Percentiles rank a stretch among this genome's conserved stretches.
phyloP scores from a whole-genome alignment of 129 eudicot species.

The Escallonia rubra region DNA sequence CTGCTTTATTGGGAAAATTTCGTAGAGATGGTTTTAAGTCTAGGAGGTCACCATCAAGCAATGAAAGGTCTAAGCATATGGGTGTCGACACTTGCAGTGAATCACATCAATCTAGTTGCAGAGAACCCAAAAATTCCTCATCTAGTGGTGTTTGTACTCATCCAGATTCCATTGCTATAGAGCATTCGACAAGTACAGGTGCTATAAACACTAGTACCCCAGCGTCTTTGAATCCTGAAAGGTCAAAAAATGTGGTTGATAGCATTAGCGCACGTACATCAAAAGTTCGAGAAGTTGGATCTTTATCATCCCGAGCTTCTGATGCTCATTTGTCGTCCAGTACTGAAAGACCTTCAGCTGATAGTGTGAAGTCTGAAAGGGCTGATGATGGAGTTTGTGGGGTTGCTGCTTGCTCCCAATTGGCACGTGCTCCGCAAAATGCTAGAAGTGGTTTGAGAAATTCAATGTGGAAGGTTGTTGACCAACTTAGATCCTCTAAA shows the following conservation, averaged over 20 bases:
- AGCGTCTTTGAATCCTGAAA: slow-evolving; percentile 13
- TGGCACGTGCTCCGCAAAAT: slow-evolving; percentile 18
- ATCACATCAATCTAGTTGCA: slow-evolving; percentile 11
- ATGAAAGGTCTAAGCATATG: slow-evolving; percentile 12
- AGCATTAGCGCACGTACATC: slow-evolving; percentile 8
- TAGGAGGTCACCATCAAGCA: slow-evolving; percentile 12
- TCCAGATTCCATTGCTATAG: slow-evolving; percentile 14
- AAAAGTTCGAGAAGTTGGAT: slow-evolving; percentile 19
- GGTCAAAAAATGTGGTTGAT: slow-evolving; percentile 10
- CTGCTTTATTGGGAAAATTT: slow-evolving; percentile 13
- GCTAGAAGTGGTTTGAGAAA: slow-evolving; percentile 37
- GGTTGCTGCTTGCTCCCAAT: slow-evolving; percentile 20
- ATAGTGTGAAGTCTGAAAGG: slow-evolving; percentile 22
- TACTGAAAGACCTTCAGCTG: slow-evolving; percentile 21
- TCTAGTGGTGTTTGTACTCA: slow-evolving; percentile 7
- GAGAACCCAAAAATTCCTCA: slow-evolving; percentile 14
- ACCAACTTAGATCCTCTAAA: slow-evolving; percentile 43
- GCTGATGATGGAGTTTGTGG: slow-evolving; percentile 23
- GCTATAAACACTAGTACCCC: slow-evolving; percentile 8
- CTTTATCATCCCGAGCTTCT: slow-evolving; percentile 17
- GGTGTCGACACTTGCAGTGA: slow-evolving; percentile 5
- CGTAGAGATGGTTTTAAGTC: slow-evolving; percentile 13
- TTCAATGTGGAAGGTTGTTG: slow-evolving; percentile 52
- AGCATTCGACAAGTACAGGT: slow-evolving; percentile 12
- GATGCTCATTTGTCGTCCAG: slow-evolving; percentile 27